Evolutionary conservation across 352 stramenopile genomes (phyloP).

Genomic region (Phytopythium cucurbitacearum): DNA sequence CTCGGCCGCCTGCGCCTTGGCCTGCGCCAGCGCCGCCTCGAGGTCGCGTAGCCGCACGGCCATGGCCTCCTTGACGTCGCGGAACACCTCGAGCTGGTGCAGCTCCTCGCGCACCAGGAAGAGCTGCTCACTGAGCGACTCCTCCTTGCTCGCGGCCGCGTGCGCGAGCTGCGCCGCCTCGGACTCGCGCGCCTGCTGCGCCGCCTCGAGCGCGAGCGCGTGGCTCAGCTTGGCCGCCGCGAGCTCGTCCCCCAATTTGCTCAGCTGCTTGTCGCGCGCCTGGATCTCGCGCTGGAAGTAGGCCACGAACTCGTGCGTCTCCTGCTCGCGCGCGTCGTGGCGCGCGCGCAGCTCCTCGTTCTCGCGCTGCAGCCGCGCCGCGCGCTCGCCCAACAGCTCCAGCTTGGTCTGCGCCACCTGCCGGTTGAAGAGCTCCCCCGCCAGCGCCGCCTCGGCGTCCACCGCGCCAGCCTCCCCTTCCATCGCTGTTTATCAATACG

Average conservation of each 20-base stretch:
- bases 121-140: constrained; percentile 51
- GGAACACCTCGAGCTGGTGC: constrained; percentile 60
- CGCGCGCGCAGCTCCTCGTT: constrained; percentile 74
- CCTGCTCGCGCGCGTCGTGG: constrained; percentile 87
- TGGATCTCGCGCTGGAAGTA: constrained; percentile 94
- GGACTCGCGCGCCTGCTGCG: constrained; percentile 36
- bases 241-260: constrained; percentile 82
- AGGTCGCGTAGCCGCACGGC: constrained; percentile 53
- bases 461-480: neutral
- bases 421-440: constrained; percentile 56
- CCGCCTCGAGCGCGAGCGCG: constrained; percentile 51
- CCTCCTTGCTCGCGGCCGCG: constrained; percentile 38
- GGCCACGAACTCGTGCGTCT: constrained; percentile 93
- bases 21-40: constrained; percentile 50
- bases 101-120: constrained; percentile 64
- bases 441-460: constrained; percentile 18
- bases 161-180: constrained; percentile 45
- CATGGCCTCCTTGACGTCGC: constrained; percentile 63
- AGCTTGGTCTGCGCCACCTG: constrained; percentile 66
- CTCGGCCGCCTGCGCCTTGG: constrained; percentile 50
- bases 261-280: constrained; percentile 66
- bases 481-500: neutral
- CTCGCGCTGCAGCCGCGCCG: constrained; percentile 63
- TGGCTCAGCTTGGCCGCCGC: constrained; percentile 53
- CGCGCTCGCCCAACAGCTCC: constrained; percentile 49